Evolutionary conservation across 192 early-diverging fungal species (phyloP), one percentile per base, ranked within the genome.

Genomic region (Thoreauomyces humboldtii): DNA sequence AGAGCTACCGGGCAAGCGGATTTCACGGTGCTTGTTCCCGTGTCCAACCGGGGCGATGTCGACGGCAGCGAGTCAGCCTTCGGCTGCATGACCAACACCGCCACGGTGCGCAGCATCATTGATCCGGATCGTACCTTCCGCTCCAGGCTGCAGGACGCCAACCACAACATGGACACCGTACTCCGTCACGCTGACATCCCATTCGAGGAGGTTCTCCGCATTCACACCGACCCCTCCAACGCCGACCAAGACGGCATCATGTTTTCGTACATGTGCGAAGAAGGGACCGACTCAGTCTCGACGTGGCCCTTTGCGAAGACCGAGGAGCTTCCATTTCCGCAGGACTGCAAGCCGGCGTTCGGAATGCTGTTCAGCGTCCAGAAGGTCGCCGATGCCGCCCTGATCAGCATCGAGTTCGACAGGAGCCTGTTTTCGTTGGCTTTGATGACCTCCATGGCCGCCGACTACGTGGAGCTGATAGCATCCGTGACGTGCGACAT

Each of bases 81-180:
- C 25, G 60, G 60, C 15, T 62, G 60, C 45, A 29, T 62, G 9
- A 47, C 32, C 17, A 62, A 62, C 46, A 62, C 60, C 27, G 60
- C 50, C 15, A 5, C 32, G 21, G 7, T 62, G 7, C 60, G 60
- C 5, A n/a, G 28, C 4, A 14, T 22, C 7, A 5, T 44, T 29
- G n/a, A 32, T 22, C 22, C 11, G 12, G n/a, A 25, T 4, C 7
- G 32, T 31, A 7, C 41, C 5, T 22, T 62, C 9, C 4, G 5
- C 3, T 14, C 12, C 29, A 33, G 24, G 5, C 25, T 62, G 60
- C 19, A 32, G 12, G 32, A 9, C 7, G 32, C 60, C 4, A 47
- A 7, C 28, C 7, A 4, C 17, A 62, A 62, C 45, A 29, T 62
- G 7, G 32, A 47, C 24, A 28, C 12, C 31, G 45, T 62, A 11